Base-by-base conservation (phyloP, 371 early-diverging fungal genomes). In the Apophysomyces trapeziformis region DNA sequence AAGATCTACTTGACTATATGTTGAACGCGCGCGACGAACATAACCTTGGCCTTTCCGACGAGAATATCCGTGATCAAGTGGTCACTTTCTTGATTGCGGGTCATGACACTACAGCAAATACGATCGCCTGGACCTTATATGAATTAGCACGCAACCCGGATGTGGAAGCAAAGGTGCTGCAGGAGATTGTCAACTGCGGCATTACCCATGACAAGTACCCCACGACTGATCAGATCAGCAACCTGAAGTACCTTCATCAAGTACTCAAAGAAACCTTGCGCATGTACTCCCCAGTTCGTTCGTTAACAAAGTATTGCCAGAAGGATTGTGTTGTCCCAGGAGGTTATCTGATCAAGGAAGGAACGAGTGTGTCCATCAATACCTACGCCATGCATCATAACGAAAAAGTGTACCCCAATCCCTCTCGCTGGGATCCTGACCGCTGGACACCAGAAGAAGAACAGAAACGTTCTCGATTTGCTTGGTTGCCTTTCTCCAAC, bases 1-100 rank as follows among this genome's bases (percentile, higher is more conserved):
- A 66, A 45, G 82, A 84, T 67, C 57, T 84, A 21, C 60, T 84
- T 13, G 81, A 66, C 18, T 82, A 68, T 61, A 84, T 84, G 84
- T 58, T 84, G 62, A 73, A 66, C 36, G 82, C 79, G 14, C 63
- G 64, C 11, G 69, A 68, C 14, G 63, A 68, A 12, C 60, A 74
- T 14, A 64, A 60, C 11, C 45, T 65, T n/a, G 62, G 64, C 14
- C 46, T 84, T 44, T 43, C 45, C 2, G 77, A 82, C 39, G 63
- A 61, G 12, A 58, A 74, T 16, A 84, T 81, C 38, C 75, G 81
- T 47, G 81, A 82, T 61, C 72, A 83, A 59, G 77, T 82, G 9
- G 72, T 79, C 38, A 79, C 82, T 2, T 73, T 77, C 41, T 46
- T 77, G 57, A 70, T 65, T 37, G 72, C 72, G 43, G 83, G 83